Percentiles rank a stretch among this genome's conserved stretches.
Conservation (phyloP, 1,139 yeast genomes). For the Taiozyma sp. region DNA sequence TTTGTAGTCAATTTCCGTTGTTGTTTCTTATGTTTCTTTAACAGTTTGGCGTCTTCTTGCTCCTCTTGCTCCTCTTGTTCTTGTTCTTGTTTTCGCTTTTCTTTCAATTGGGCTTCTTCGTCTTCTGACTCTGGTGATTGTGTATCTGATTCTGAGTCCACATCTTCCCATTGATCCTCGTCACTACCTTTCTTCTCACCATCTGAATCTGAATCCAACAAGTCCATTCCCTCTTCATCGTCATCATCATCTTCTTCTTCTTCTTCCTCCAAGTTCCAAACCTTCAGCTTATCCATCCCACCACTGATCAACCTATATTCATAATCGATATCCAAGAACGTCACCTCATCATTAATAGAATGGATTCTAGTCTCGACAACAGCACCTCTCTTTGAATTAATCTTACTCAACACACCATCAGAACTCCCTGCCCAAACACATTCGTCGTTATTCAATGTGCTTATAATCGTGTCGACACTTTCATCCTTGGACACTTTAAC, state of each 20-base stretch:
- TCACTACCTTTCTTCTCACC: constrained; percentile 21
- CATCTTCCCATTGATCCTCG: constrained; percentile 19
- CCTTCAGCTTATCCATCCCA: constrained; percentile 74
- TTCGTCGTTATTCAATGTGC: constrained; percentile 69
- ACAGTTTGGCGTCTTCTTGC: constrained; percentile 7
- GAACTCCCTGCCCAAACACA: constrained; percentile 83
- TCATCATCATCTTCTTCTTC: constrained; percentile 23
- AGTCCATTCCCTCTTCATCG: constrained; percentile 1
- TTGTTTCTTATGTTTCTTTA: constrained; percentile 22
- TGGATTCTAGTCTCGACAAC: constrained; percentile 67
- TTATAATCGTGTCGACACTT: constrained; percentile 72
- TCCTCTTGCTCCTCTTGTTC: constrained; percentile 11
- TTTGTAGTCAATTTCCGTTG: constrained; percentile 39
- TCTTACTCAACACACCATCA: constrained; percentile 70
- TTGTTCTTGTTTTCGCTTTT: constrained; percentile 17
- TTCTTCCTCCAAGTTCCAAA: constrained; percentile 52
- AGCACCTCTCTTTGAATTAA: constrained; percentile 61
- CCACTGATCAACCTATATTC: constrained; percentile 77
- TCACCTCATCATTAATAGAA: constrained; percentile 58
- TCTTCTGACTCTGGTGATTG: constrained; percentile 2
- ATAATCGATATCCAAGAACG: constrained; percentile 69
- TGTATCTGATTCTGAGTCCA: constrained; percentile 6
- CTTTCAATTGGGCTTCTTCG: constrained; percentile 5
- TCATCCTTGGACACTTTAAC: constrained; percentile 67
- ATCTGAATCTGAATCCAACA: constrained; percentile 9